Base-by-base conservation (phyloP, 1,284 basidiomycete species). In the Mycena citricolor region DNA sequence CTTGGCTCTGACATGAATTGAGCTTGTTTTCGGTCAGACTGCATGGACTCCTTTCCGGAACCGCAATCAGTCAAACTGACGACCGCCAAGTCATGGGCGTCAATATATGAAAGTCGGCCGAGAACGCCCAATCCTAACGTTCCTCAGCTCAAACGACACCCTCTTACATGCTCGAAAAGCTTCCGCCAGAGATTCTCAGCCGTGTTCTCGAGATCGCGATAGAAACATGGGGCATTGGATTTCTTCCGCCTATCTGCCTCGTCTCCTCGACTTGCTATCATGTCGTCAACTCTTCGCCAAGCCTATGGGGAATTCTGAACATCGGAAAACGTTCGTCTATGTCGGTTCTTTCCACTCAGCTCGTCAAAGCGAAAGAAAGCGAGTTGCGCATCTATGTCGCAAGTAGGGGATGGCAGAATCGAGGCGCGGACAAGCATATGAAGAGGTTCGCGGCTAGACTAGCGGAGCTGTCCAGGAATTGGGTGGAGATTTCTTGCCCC, bases 181-280 rank as follows among this genome's bases (percentile, higher is more conserved):
- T 62, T 11, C 59, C 59, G 7, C 39, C 54, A n/a, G 59, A 61
- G 50, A 44, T 61, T 12, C 46, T 60, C 24, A 55, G 47, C 16
- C 40, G 39, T 19, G 44, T 56, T 8, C 55, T 61, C 40, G 56
- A 58, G 26, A 56, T 60, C 17, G 60, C 56, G 3, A 51, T 55
- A 8, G 48, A 58, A 11, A 45, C 49, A n/a, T 56, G 55, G 51
- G 61, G 54, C 28, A 50, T 59, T 29, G 40, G 40, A 8, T 61
- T 56, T 39, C 54, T 62, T 19, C 55, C 57, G 1, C 53, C 54
- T 1, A 36, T 59, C 8, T 57, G 61, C 36, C 53, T 56, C 17
- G 57, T 60, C 12, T 58, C 52, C 38, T 50, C 39, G 10, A 19
- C 39, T 10, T 61, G 56, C 47, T 43, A 57, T 44, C 44, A 54